phyloP scores from a whole-genome alignment of 495 filamentous ascomycete genomes.

The Neurospora sp. region DNA sequence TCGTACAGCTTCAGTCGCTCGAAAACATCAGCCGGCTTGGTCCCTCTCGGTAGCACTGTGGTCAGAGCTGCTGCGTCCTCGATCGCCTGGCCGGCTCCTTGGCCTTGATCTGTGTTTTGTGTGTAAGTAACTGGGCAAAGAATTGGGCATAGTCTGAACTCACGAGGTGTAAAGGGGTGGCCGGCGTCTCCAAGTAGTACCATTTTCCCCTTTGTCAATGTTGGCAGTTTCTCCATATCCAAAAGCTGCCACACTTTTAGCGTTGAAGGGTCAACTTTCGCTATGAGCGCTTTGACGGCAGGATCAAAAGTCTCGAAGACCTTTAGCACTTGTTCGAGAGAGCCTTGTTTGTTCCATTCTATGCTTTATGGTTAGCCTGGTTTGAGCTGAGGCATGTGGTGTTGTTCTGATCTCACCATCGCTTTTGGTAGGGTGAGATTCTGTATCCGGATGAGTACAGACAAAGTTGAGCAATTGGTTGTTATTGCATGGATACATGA shows the following conservation, averaged over 20 bases:
- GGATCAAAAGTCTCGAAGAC: slow-evolving; percentile 44
- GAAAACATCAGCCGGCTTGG: slow-evolving; percentile 28
- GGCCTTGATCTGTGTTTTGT: slow-evolving; percentile 32
- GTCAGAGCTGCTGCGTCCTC: slow-evolving; percentile 51
- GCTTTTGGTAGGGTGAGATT: slow-evolving; percentile 18
- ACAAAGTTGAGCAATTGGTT: slow-evolving; percentile 51
- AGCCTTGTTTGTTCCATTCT: slow-evolving; percentile 40
- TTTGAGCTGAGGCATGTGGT: background rate
- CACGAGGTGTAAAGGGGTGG: slow-evolving; percentile 48
- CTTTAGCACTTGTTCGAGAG: slow-evolving; percentile 36
- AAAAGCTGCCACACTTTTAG: slow-evolving; percentile 50
- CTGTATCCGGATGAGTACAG: slow-evolving; percentile 44
- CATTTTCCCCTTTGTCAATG: slow-evolving; percentile 40
- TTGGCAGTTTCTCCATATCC: slow-evolving; percentile 46
- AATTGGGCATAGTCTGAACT: background rate
- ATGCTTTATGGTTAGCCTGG: background rate
- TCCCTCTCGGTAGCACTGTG: slow-evolving; percentile 39
- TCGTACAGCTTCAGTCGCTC: slow-evolving; percentile 46
- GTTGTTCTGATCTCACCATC: slow-evolving; percentile 12
- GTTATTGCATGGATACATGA: slow-evolving; percentile 50
- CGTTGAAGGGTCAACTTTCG: slow-evolving; percentile 37
- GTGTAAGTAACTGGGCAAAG: background rate
- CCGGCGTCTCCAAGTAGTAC: slow-evolving; percentile 52
- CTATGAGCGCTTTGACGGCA: slow-evolving; percentile 31
- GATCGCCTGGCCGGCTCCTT: slow-evolving; percentile 47